These are phyloP conservation scores for Nothopassalora personata DNA, from an alignment of 2,329 filamentous ascomycete species.

Conservation along the genomic window DNA sequence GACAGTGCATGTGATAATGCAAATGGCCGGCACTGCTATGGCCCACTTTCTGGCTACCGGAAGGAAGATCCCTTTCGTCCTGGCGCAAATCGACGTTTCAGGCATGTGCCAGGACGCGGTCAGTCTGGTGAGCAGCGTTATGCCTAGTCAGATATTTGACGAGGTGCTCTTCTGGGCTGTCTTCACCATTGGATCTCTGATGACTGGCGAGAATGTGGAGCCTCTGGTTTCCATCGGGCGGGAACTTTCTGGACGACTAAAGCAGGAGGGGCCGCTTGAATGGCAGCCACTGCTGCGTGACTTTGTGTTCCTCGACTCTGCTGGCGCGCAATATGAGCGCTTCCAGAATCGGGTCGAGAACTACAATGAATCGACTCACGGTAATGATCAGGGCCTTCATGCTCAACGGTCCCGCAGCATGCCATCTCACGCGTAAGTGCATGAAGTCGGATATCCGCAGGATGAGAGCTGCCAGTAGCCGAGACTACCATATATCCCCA, in stretches of 20 bases:
- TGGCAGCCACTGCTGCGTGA: conserved; percentile 8
- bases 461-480: too few species aligned
- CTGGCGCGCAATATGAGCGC: conserved; percentile 8
- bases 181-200: conserved; percentile 12
- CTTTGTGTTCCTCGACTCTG: conserved; percentile 13
- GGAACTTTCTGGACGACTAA: conserved; percentile 4
- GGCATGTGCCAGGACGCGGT: conserved; percentile 12
- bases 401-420: too few species aligned
- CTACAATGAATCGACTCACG: too few species aligned
- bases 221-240: conserved; percentile 1
- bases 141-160: conserved; percentile 8
- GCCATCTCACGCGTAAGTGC: too few species aligned
- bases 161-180: conserved; percentile 13
- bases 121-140: conserved; percentile 9
- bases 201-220: conserved; percentile 3
- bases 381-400: too few species aligned
- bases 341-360: not conserved
- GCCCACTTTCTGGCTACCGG: conserved; percentile 7
- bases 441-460: too few species aligned
- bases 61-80: conserved; percentile 2
- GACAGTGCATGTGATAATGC: conserved; percentile 14
- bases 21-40: conserved; percentile 11
- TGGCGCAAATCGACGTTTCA: conserved; percentile 8
- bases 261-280: not conserved
- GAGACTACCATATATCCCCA: too few species aligned